Evolutionary conservation across 148 eudicot genomes (phyloP).

Genomic region (Euryodendron excelsum): DNA sequence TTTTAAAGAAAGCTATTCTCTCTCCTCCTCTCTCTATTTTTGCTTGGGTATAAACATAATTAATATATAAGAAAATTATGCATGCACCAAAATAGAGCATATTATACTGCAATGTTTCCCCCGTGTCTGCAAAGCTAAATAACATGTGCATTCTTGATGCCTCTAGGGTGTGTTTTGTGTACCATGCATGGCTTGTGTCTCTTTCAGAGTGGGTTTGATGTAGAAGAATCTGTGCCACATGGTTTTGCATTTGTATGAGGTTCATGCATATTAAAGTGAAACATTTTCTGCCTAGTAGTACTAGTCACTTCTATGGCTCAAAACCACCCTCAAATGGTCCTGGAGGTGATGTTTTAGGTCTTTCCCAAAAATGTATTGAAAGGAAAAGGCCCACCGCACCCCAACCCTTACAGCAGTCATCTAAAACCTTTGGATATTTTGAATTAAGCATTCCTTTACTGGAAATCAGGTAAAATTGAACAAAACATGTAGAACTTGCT

Average conservation of each 20-base stretch:
- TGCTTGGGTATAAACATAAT: not conserved
- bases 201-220: not conserved
- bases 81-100: not conserved
- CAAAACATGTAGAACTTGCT: not conserved
- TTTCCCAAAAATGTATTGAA: too few relatives aligned
- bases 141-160: not conserved
- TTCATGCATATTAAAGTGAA: not conserved
- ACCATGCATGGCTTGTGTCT: not conserved
- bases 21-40: not conserved
- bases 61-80: not conserved
- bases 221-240: not conserved
- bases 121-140: not conserved
- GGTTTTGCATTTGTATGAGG: not conserved
- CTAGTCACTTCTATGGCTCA: not conserved
- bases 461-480: not conserved
- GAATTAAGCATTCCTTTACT: not conserved
- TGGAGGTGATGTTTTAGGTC: not conserved
- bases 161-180: not conserved
- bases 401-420: not conserved
- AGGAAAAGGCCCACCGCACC: too few relatives aligned
- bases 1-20: too few relatives aligned
- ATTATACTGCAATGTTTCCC: not conserved
- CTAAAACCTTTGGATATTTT: not conserved
- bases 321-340: not conserved
- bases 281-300: not conserved